A percentile compares a stretch with the other conserved stretches of the same genome.
These are phyloP conservation scores for Spathaspora hagerdaliae DNA, from an alignment of 805 yeast species.

Conservation along the genomic window DNA sequence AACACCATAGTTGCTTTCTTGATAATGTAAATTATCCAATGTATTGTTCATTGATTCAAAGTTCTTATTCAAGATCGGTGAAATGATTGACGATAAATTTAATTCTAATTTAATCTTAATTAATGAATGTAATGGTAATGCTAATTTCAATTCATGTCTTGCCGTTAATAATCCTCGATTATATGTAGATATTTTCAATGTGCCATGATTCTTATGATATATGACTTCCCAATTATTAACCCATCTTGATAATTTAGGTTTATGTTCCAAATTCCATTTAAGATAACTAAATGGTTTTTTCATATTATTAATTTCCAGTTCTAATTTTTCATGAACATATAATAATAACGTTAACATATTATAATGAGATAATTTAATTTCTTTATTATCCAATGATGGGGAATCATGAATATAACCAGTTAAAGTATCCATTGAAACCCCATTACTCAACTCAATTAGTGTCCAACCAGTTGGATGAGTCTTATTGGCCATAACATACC, in stretches of 20 bases:
- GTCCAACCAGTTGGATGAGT: constrained; percentile 19
- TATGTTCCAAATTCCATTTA: constrained; percentile 61
- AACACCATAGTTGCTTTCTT: constrained; percentile 38
- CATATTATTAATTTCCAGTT: constrained; percentile 44
- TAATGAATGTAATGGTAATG: constrained; percentile 62
- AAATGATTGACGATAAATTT: constrained; percentile 57
- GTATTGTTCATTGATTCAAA: constrained; percentile 63
- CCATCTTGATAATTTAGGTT: constrained; percentile 55
- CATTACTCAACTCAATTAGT: constrained; percentile 55
- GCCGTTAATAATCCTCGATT: constrained; percentile 46
- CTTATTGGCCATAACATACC: constrained; percentile 33
- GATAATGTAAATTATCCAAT: constrained; percentile 45
- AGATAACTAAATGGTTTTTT: constrained; percentile 44
- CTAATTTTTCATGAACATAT: constrained; percentile 65
- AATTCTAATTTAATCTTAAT: constrained; percentile 66
- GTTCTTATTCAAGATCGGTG: constrained; percentile 59
- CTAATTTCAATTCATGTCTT: constrained; percentile 56
- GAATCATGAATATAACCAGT: background rate
- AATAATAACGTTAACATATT: constrained; percentile 55
- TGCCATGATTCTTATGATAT: constrained; percentile 62
- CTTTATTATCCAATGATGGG: constrained; percentile 8
- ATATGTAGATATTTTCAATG: constrained; percentile 48
- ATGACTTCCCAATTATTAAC: constrained; percentile 66
- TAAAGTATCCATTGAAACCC: constrained; percentile 24
- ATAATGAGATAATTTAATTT: constrained; percentile 40